Evolutionary conservation across 306 rosid genomes (phyloP), one percentile per base, ranked within the genome.

Genomic region (Quillaja saponaria): DNA sequence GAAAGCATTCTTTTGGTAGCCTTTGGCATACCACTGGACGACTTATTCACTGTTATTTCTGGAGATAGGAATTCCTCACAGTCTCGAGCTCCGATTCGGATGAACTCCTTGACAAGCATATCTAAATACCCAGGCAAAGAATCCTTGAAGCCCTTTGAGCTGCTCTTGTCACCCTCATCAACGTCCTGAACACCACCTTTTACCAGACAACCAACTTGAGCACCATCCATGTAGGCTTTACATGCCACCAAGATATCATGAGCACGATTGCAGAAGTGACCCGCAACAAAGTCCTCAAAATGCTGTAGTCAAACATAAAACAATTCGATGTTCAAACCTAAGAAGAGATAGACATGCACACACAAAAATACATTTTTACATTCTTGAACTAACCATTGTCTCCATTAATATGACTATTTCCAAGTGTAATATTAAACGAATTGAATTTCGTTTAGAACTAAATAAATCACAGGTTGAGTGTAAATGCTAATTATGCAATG

Each of bases 151-250:
- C 35, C 34, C 53, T 48, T 63, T 13, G 97, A 84, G 82, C 85
- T 77, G 83, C 97, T 87, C 80, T 76, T 74, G 77, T 87, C 87
- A 45, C 96, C 80, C 41, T 54, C 79, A 35, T 83, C 89, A 31
- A 85, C 87, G 58, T 87, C 96, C 70, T 84, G 96, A 73, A 84
- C 91, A 33, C 95, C 96, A 42, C 87, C 96, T 78, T 80, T 80
- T 37, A 72, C 95, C 67, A 81, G 73, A 71, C 87, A 87, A 7
- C 97, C 97, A 51, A 87, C 96, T 72, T 85, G 95, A 76, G 95
- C 91, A 40, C 97, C 97, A 55, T 80, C 87, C 75, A 71, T 76
- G 63, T 88, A 88, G 28, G 95, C 87, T 77, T 82, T 82, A 60
- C 91, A 88, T 6, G 95, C 91, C 57, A 78, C 85, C 69, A 91